These are phyloP conservation scores for Trichoderma parareesei DNA, from an alignment of 495 filamentous ascomycete species.

Conservation along the genomic window DNA sequence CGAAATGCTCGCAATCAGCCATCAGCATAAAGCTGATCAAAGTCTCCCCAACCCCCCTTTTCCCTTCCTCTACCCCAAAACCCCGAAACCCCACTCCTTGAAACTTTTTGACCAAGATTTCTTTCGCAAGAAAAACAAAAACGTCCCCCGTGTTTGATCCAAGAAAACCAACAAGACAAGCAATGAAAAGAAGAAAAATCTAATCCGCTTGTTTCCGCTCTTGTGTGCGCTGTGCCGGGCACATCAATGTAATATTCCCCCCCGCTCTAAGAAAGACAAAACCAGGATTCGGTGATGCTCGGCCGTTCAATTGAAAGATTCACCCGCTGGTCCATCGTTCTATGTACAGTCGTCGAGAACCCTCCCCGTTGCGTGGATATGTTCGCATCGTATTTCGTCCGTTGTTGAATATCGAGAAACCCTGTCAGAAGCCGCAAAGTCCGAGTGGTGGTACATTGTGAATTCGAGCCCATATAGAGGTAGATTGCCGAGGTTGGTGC, in stretches of 20 bases:
- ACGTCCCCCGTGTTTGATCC: not conserved
- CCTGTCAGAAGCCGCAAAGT: not conserved
- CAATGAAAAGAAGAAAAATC: not conserved
- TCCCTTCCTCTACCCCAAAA: too few species aligned
- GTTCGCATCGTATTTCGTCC: not conserved
- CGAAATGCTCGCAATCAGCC: too few species aligned
- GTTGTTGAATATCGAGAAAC: not conserved
- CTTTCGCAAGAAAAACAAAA: not conserved
- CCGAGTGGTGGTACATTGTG: not conserved
- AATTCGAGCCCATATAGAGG: not conserved
- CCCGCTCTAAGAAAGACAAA: not conserved
- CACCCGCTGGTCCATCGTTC: not conserved
- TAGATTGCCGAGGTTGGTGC: not conserved
- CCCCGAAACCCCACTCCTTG: too few species aligned
- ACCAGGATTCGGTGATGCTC: not conserved
- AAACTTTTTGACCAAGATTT: too few species aligned
- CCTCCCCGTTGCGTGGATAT: not conserved
- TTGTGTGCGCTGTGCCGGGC: not conserved
- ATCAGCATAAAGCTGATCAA: too few species aligned
- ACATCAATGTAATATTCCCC: not conserved
- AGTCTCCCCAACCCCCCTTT: too few species aligned
- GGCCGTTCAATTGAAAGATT: not conserved
- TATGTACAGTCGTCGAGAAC: not conserved
- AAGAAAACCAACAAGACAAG: not conserved
- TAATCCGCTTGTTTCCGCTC: not conserved